phyloP scores from a whole-genome alignment of 176 grass and related monocot genomes.

The Paspalum notatum region DNA sequence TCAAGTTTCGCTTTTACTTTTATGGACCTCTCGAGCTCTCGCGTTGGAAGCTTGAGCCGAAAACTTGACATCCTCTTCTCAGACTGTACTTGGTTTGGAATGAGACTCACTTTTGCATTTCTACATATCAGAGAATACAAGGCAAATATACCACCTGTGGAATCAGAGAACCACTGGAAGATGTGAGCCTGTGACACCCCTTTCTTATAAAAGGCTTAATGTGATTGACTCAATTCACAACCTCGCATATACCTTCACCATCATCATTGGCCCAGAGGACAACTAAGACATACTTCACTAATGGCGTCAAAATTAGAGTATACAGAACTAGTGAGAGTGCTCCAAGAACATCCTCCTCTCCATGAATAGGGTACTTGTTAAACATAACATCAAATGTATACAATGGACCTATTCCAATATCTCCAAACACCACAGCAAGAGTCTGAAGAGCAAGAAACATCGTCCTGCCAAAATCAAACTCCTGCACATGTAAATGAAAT shows the following conservation, averaged over 20 bases:
- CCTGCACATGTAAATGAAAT: constrained; percentile 69
- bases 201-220: not conserved
- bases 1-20: constrained; percentile 91
- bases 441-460: constrained; percentile 86
- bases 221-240: constrained; percentile 57
- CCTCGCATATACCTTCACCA: constrained; percentile 74
- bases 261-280: constrained; percentile 92
- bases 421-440: constrained; percentile 88
- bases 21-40: constrained; percentile 79
- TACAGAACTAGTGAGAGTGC: constrained; percentile 92
- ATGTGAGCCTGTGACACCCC: constrained; percentile 43
- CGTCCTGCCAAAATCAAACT: constrained; percentile 73
- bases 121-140: constrained; percentile 94
- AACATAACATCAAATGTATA: constrained; percentile 99
- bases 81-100: constrained; percentile 79
- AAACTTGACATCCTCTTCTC: constrained; percentile 85
- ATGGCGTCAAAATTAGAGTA: constrained; percentile 74
- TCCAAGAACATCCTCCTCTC: constrained; percentile 88
- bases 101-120: constrained; percentile 86
- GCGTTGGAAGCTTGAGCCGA: constrained; percentile 70
- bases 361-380: constrained; percentile 68
- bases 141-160: constrained; percentile 94
- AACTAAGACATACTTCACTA: constrained; percentile 89
- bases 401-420: constrained; percentile 88
- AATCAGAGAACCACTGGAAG: constrained; percentile 37